Evolutionary conservation across 352 stramenopile genomes (phyloP).

Genomic region (Lagenidium giganteum): DNA sequence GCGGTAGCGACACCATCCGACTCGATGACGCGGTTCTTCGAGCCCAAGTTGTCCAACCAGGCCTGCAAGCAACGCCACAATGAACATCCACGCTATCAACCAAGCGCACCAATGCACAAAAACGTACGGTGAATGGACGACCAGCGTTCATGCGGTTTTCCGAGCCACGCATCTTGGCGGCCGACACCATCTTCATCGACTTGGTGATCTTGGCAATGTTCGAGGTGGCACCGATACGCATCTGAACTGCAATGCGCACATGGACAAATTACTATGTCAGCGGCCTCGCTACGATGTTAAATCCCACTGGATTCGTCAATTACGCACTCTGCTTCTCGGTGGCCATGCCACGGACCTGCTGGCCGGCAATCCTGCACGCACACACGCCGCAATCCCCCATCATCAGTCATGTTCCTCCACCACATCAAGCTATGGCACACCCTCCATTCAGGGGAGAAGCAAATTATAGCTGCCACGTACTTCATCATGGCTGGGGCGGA

Average conservation of each 20-base stretch:
- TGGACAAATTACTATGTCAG: too few relatives aligned
- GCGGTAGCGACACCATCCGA: constrained; percentile 77
- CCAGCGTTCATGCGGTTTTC: constrained; percentile 86
- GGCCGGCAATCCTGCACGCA: constrained; percentile 45
- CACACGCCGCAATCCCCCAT: too few relatives aligned
- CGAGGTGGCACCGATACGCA: constrained; percentile 97
- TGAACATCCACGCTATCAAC: too few relatives aligned
- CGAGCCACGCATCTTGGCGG: constrained; percentile 98
- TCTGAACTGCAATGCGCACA: constrained; percentile 51
- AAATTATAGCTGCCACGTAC: too few relatives aligned
- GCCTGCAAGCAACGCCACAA: constrained; percentile 18
- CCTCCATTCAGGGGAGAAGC: too few relatives aligned
- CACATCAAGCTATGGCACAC: too few relatives aligned
- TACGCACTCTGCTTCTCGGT: constrained; percentile 97
- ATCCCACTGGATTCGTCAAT: too few relatives aligned
- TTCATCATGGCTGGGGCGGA: too few relatives aligned
- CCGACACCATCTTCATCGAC: constrained; percentile 99
- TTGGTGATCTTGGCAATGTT: constrained; percentile 99
- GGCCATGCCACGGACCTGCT: constrained; percentile 93
- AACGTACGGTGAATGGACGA: constrained; percentile 72
- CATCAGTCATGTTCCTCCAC: too few relatives aligned
- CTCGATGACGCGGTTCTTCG: constrained; percentile 78
- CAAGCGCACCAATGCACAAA: too few relatives aligned
- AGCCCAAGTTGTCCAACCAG: constrained; percentile 80
- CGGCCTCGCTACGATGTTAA: too few relatives aligned